Evolutionary conservation across 1,284 basidiomycete species (phyloP), one percentile per base, ranked within the genome.

Genomic region (Naganishia sp.): DNA sequence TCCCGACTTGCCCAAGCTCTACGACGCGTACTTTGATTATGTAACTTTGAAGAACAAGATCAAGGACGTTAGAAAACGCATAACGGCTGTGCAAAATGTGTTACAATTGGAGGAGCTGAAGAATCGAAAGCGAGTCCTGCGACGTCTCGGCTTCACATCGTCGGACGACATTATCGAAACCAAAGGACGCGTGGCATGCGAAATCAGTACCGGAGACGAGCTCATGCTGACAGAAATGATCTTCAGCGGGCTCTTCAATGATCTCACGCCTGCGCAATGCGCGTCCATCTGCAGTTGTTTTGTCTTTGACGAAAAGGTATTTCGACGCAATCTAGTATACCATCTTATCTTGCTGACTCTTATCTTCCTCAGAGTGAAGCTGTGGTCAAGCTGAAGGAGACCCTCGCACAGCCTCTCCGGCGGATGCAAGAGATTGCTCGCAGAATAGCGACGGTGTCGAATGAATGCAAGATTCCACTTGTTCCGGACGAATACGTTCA

Each of bases 121-220:
- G 80, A 89, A 88, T 72, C 86, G 96, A 61, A 99, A 99, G 80
- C 90, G 95, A 25, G 94, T 97, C 0, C 84, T 99, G 16, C 86
- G 96, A 42, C 86, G 95, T 43, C 81, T 99, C 3, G 94, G 90
- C 0, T 99, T 99, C 81, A 94, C 93, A 0, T 89, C 86, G 3
- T 79, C 87, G 3, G 86, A 89, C 2, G 96, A 98, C 77, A 95
- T 99, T 63, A 93, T 98, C 15, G 94, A 98, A 77, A 89, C 95
- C 84, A 99, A 99, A 81, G 96, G 96, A 0, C 85, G 96, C 50
- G 96, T 99, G 0, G 96, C 96, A 18, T 99, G 96, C 78, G 96
- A 99, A 81, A 98, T 99, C 78, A 93, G 89, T 73, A 90, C 94
- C 0, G 96, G 96, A 15, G 96, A 99, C 75, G 96, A 99, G 80